Base-by-base conservation (phyloP, 169 alveolate species). In the Eimeria acervulina region DNA sequence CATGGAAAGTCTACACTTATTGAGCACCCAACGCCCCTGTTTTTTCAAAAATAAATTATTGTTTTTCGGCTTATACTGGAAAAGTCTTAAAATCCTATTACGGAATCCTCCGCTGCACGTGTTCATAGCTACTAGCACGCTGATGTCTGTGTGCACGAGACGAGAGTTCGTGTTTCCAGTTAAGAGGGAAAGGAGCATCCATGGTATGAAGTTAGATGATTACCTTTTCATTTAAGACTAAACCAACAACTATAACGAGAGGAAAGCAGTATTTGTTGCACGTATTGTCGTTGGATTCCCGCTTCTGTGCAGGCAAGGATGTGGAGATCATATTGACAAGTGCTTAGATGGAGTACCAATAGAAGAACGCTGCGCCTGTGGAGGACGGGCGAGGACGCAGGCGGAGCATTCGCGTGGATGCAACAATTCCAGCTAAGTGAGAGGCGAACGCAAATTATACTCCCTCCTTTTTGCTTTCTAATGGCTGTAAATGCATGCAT, bases 341-440 rank as follows among this genome's bases (percentile, higher is more conserved):
- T 83, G 91, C 47, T 38, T 83, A 51, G 33, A 52, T 12, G 91
- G 74, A 7, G 91, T 83, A 1, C 70, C 76, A 2, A 12, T 83
- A 28, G 91, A 83, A 66, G 55, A 83, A 52, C 91, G 91, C 10
- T 83, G 91, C 31, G 23, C 4, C 76, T 83, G 91, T 51, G 91
- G 91, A n/a, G 91, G 91, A 4, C 17, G 55, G 1, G 66, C 91
- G 1, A 83, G 51, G 76, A 83, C 91, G 28, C 91, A 83, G 21
- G 76, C 26, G 33, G 91, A 83, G 31, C 91, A 23, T 31, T 63
- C 59, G 13, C 38, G 38, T 6, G 26, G 74, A 13, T 59, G 68
- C 40, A 63, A 63, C 38, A 63, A 15, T 15, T 8, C 0, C 74
- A 23, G 55, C 55, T 47, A 12, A 12, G 21, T 59, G n/a, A 59